phyloP scores from a whole-genome alignment of 2,329 filamentous ascomycete species.

The Colletotrichum aenigma region DNA sequence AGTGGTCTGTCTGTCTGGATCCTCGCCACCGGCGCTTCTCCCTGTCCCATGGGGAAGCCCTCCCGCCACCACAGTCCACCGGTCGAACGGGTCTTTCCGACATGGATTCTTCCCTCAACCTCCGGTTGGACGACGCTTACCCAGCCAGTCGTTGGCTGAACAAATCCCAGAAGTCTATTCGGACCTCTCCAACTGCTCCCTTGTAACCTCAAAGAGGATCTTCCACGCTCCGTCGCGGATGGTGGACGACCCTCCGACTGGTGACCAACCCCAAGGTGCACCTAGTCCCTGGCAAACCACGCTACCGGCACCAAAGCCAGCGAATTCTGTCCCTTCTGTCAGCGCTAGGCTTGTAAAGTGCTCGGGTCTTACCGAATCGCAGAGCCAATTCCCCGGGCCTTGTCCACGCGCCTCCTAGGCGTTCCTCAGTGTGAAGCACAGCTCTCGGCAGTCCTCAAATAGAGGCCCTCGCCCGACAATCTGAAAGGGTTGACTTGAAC shows the following conservation, averaged over 20 bases:
- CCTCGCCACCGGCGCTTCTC: background rate
- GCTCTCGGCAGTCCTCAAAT: background rate
- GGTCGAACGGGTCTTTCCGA: background rate
- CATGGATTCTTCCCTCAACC: background rate
- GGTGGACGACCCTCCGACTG: background rate
- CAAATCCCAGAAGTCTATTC: background rate
- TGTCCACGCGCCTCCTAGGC: background rate
- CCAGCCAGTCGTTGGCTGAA: background rate
- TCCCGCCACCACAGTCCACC: background rate
- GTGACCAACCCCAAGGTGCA: background rate
- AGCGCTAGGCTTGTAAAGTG: background rate
- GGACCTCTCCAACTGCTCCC: background rate
- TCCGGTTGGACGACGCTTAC: background rate
- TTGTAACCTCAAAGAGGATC: background rate
- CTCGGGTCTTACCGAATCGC: conserved; percentile 5
- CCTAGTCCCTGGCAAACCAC: background rate
- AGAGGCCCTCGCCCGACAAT: background rate
- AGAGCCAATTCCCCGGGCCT: background rate
- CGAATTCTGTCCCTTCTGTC: background rate
- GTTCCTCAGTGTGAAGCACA: background rate
- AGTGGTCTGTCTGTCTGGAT: background rate
- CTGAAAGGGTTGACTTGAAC: background rate
- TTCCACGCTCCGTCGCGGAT: background rate
- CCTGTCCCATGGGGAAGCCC: background rate
- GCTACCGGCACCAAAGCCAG: background rate